Percentiles rank a stretch among this genome's conserved stretches.
phyloP scores from a whole-genome alignment of 768 basidiomycete genomes.

The Suillus brevipes region DNA sequence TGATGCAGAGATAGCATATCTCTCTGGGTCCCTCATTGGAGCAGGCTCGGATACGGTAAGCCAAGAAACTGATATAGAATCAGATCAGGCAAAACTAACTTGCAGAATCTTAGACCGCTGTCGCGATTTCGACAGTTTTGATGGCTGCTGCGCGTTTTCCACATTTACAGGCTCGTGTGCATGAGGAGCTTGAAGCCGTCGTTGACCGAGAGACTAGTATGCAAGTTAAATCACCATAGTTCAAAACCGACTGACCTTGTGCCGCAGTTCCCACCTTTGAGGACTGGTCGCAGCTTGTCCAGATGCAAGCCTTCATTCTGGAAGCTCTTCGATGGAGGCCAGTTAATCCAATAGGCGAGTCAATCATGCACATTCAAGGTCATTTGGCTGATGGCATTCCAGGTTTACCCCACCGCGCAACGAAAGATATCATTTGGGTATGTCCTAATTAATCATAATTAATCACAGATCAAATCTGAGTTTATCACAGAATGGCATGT shows the following conservation, averaged over 20 bases:
- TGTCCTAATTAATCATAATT: not conserved
- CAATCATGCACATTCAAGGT: not conserved
- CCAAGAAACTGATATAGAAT: not conserved
- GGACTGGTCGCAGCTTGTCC: constrained; percentile 33
- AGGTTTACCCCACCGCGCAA: constrained; percentile 26
- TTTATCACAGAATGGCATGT: constrained; percentile 32
- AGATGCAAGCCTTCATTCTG: constrained; percentile 39
- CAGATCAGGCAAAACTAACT: not conserved
- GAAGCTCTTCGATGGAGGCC: constrained; percentile 43
- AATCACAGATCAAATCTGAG: not conserved
- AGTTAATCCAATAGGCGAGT: constrained; percentile 32
- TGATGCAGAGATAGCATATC: constrained; percentile 54
- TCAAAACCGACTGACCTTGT: not conserved
- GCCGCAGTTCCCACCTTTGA: constrained; percentile 38
- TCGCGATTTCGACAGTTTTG: constrained; percentile 30
- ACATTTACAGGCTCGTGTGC: constrained; percentile 34
- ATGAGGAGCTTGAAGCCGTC: constrained; percentile 38
- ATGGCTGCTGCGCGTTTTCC: constrained; percentile 41
- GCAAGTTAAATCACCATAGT: constrained; percentile 1
- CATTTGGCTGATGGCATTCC: not conserved
- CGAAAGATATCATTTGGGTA: constrained; percentile 31
- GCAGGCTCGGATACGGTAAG: constrained; percentile 58
- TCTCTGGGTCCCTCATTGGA: constrained; percentile 62
- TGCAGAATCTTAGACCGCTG: constrained; percentile 22
- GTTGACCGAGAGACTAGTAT: constrained; percentile 36